Conservation (phyloP, 805 yeast species). For the Kodamaea laetipori region DNA sequence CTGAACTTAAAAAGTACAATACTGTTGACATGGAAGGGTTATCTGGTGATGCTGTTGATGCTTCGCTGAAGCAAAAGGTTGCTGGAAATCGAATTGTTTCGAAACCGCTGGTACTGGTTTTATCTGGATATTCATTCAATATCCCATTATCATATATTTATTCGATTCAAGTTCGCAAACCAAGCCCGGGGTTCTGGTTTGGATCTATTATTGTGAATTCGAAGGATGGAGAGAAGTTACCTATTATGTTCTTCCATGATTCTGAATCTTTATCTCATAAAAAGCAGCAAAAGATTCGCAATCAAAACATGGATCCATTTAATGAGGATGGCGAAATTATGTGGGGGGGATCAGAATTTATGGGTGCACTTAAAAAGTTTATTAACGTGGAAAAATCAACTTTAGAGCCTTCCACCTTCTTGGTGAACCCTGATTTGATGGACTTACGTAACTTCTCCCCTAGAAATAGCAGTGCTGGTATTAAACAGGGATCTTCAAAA, state of each 20-base stretch:
- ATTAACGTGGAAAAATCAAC: constrained; percentile 69
- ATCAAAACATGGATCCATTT: constrained; percentile 75
- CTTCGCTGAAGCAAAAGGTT: neutral
- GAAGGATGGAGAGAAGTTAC: constrained; percentile 65
- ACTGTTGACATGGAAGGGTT: constrained; percentile 49
- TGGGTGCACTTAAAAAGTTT: constrained; percentile 52
- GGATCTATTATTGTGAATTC: constrained; percentile 83
- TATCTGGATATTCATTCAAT: constrained; percentile 69
- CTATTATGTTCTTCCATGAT: constrained; percentile 91
- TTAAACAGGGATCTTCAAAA: constrained; percentile 8
- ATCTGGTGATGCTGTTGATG: neutral
- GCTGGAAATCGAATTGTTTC: constrained; percentile 33
- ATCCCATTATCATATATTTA: constrained; percentile 61
- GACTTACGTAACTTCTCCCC: constrained; percentile 63
- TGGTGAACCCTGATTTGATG: constrained; percentile 75
- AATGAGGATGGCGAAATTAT: constrained; percentile 54
- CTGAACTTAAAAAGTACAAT: constrained; percentile 49
- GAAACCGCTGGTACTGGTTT: constrained; percentile 53
- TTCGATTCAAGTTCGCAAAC: constrained; percentile 81
- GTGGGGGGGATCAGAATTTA: constrained; percentile 92
- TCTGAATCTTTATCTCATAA: constrained; percentile 78
- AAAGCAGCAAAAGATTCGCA: constrained; percentile 57
- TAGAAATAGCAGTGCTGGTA: constrained; percentile 14
- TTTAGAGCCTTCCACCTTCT: constrained; percentile 68
- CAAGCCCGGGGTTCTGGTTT: constrained; percentile 86